phyloP scores from a whole-genome alignment of 306 rosid genomes.

The Prunus padus region DNA sequence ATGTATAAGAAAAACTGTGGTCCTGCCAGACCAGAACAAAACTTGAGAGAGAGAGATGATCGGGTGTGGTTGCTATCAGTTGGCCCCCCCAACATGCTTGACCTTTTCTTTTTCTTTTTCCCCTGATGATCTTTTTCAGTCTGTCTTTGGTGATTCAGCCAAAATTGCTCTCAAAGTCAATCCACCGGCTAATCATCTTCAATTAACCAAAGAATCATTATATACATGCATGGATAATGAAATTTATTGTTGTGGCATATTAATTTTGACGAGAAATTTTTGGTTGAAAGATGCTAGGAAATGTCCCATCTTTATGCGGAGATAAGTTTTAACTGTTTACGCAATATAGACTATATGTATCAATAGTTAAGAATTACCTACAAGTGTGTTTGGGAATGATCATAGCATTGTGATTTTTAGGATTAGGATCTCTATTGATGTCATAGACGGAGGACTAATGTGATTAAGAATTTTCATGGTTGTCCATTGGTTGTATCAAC shows the following conservation, averaged over 20 bases:
- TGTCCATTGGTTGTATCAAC: background rate
- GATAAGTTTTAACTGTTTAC: no score
- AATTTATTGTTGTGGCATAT: no score
- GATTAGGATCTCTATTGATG: background rate
- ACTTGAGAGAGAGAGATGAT: constrained; percentile 6
- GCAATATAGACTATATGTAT: no score
- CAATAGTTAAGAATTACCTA: no score
- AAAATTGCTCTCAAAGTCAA: constrained; percentile 23
- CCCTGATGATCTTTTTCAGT: constrained; percentile 10
- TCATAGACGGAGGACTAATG: background rate
- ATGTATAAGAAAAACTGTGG: background rate
- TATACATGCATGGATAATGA: background rate
- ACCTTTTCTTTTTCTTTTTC: constrained; percentile 30
- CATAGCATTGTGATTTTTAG: background rate
- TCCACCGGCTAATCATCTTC: constrained; percentile 20
- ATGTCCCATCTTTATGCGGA: no score
- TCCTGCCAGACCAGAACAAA: background rate
- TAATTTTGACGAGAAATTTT: no score
- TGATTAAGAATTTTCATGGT: background rate
- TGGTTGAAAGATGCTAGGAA: no score
- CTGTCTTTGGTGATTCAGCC: background rate
- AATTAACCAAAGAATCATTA: background rate
- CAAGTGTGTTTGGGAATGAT: no score
- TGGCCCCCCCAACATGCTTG: constrained; percentile 18
- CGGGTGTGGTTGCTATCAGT: constrained; percentile 27